Base-by-base conservation (phyloP, 495 filamentous ascomycete genomes). In the Hypoxylon perforatum region DNA sequence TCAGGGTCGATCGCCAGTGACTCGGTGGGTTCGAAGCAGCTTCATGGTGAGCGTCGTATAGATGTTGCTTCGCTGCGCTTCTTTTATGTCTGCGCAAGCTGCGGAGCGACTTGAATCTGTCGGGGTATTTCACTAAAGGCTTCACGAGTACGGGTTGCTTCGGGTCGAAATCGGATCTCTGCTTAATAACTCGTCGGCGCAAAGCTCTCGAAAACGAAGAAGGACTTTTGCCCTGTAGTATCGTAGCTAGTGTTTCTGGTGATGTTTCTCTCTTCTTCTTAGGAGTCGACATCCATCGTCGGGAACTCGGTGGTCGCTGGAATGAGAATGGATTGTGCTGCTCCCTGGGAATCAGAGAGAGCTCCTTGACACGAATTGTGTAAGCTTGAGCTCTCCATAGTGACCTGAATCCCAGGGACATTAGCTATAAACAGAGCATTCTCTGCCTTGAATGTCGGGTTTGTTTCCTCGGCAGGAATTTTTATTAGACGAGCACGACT, bases 401-500 rank as follows among this genome's bases (percentile, higher is more conserved):
- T 23, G 68, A 73, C 36, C 54, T 74, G 73, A 78, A 65, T 65
- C 75, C 79, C 74, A 75, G 73, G 75, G 77, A 80, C 79, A 81
- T 81, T 62, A 60, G 73, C 76, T 80, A 80, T 71, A 62, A 66
- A 19, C 41, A 45, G 54, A 41, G 57, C 75, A 79, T 79, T 35
- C 19, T 61, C 39, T 47, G 42, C 33, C n/a, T n/a, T 28, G 25
- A 55, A 55, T 58, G 12, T 59, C 7, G 18, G 18, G 23, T 17
- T 39, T 39, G 33, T 46, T 57, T 52, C 38, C 45, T 51, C 51
- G 9, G 46, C 21, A 25, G 30, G 45, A 38, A 33, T 21, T 45
- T 14, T 50, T 25, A n/a, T n/a, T n/a, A n/a, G n/a, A n/a, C n/a
- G n/a, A n/a, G 22, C 12, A 3, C 25, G 7, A 28, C 7, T 3